Percentiles rank a stretch among this genome's conserved stretches.
These are phyloP conservation scores for Backusella mclennaniae DNA, from an alignment of 192 early-diverging fungal genomes.

Conservation along the genomic window DNA sequence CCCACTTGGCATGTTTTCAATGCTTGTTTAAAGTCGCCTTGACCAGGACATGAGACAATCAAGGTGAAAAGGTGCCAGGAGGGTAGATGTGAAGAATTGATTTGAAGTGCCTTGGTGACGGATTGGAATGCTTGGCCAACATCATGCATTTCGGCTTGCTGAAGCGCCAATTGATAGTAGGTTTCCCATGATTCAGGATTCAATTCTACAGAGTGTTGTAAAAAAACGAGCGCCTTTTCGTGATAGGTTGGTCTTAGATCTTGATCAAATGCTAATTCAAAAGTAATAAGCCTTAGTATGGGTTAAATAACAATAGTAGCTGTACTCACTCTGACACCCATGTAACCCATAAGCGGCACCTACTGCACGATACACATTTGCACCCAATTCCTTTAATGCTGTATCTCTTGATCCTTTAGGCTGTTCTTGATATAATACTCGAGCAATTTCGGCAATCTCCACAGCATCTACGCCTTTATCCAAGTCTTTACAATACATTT, in stretches of 20 bases:
- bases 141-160: slow-evolving; percentile 67
- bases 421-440: slow-evolving; percentile 11
- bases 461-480: slow-evolving; percentile 22
- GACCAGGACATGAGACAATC: slow-evolving; percentile 55
- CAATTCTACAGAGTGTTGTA: slow-evolving; percentile 51
- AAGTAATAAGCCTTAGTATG: not conserved
- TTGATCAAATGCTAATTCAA: slow-evolving; percentile 54
- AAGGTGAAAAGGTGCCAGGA: slow-evolving; percentile 78
- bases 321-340: slow-evolving; percentile 39
- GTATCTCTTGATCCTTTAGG: not conserved
- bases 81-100: slow-evolving; percentile 55
- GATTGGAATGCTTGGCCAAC: slow-evolving; percentile 52
- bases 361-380: slow-evolving; percentile 27
- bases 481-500: slow-evolving; percentile 40
- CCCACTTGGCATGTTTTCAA: slow-evolving; percentile 63
- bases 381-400: not conserved
- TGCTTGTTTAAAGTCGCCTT: slow-evolving; percentile 64
- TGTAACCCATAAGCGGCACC: slow-evolving; percentile 40
- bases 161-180: slow-evolving; percentile 66
- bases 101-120: slow-evolving; percentile 51
- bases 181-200: slow-evolving; percentile 53
- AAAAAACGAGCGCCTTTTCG: slow-evolving; percentile 51
- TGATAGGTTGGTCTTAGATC: slow-evolving; percentile 62
- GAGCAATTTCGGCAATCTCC: slow-evolving; percentile 32
- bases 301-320: not conserved